phyloP scores from a whole-genome alignment of 208 protist species.

The Trypanosoma lewisi region DNA sequence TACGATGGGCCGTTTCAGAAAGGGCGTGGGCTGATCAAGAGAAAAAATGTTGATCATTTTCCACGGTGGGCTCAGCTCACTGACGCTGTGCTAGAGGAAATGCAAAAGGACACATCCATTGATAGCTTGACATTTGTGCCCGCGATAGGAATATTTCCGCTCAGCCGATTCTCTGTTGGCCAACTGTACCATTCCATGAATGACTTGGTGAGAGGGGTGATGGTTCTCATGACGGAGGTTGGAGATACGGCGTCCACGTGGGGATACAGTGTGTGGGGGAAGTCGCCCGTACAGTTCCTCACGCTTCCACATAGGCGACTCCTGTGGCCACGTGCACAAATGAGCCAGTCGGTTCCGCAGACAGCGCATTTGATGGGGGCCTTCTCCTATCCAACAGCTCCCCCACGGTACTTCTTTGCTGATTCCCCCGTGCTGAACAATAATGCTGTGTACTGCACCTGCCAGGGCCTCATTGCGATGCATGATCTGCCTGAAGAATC shows the following conservation, averaged over 20 bases:
- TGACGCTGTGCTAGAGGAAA: neutral
- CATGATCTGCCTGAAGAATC: neutral
- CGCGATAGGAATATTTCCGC: constrained; percentile 20
- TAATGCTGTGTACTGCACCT: constrained; percentile 18
- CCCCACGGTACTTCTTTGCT: constrained; percentile 15
- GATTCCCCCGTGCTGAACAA: constrained; percentile 4
- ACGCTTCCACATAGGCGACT: neutral
- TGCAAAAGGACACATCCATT: neutral
- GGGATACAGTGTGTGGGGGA: neutral
- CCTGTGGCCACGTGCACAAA: neutral
- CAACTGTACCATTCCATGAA: constrained; percentile 26
- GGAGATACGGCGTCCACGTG: neutral
- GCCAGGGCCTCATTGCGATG: constrained; percentile 5
- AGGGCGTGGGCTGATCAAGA: neutral
- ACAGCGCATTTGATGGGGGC: constrained; percentile 13
- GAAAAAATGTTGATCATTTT: neutral
- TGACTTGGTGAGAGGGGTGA: constrained; percentile 15
- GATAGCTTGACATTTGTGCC: constrained; percentile 11
- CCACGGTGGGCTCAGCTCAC: neutral
- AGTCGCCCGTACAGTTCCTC: constrained; percentile 14
- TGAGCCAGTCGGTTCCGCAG: neutral
- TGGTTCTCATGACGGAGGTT: constrained; percentile 2
- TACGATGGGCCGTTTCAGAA: neutral
- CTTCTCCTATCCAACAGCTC: constrained; percentile 14
- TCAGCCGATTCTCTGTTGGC: constrained; percentile 10